These are phyloP conservation scores for Chalaropsis thielavioides DNA, from an alignment of 2,329 filamentous ascomycete genomes.

Conservation along the genomic window DNA sequence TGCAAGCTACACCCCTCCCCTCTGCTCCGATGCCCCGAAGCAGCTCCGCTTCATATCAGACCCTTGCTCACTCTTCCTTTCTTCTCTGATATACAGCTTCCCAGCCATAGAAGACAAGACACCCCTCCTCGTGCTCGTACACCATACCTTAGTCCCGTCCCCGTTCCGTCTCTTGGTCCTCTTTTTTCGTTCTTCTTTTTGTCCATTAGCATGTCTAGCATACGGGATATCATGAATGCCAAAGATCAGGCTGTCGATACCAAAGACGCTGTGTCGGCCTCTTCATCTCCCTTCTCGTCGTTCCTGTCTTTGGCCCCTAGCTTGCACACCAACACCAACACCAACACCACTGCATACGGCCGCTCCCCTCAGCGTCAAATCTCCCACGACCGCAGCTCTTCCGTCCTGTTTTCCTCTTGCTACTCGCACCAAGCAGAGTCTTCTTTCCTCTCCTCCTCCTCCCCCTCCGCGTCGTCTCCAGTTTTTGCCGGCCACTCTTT, in stretches of 20 bases:
- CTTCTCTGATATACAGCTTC: background rate
- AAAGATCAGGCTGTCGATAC: conserved; percentile 13
- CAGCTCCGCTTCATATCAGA: background rate
- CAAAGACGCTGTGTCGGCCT: conserved; percentile 9
- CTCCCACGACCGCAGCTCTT: background rate
- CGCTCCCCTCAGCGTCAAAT: no score
- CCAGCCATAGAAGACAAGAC: no score
- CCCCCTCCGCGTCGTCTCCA: background rate
- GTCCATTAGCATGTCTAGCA: conserved; percentile 12
- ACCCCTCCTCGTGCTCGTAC: background rate
- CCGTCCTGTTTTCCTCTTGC: background rate
- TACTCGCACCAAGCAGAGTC: background rate
- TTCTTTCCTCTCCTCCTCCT: background rate
- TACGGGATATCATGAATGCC: conserved; percentile 18
- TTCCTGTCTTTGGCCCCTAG: conserved; percentile 5
- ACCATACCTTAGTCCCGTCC: background rate
- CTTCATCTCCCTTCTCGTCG: conserved; percentile 11
- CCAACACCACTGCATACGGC: background rate
- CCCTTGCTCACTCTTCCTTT: background rate
- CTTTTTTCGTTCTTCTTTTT: background rate
- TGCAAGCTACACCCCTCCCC: background rate
- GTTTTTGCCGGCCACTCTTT: background rate
- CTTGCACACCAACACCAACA: conserved; percentile 6
- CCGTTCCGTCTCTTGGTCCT: background rate
- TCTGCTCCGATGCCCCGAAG: background rate